Evolutionary conservation across 805 yeast species (phyloP), one percentile per base, ranked within the genome.

Genomic region (Pichia membranifaciens): DNA sequence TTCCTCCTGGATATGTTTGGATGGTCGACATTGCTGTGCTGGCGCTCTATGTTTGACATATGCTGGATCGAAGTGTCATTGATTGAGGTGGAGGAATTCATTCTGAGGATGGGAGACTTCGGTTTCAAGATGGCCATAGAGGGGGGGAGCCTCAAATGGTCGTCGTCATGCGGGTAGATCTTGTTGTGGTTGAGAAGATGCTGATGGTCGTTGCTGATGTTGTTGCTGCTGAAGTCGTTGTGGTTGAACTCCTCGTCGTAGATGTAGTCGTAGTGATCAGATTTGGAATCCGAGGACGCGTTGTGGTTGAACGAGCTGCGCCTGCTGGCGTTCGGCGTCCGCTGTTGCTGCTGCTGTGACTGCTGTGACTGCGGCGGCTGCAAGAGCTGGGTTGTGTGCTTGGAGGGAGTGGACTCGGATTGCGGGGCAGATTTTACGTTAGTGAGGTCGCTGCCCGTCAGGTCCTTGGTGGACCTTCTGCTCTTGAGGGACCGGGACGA

Each of bases 61-160:
- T 44, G 55, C 20, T 45, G 50, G 36, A 51, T 51, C 16, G 52
- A 53, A 38, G 40, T 45, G 39, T 54, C 56, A 28, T 50, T 51
- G 12, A 59, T 49, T 33, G 64, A 61, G 21, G 65, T 53, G 5
- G 67, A 53, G 5, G 67, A 60, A 33, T 64, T 61, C 53, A 61
- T 53, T 43, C 65, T 56, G 16, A 64, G 48, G 33, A 64, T 64
- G 7, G 68, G 68, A 3, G 67, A 57, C 48, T 59, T 64, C 0
- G 68, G 67, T 18, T 61, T 59, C 51, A 64, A 50, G 25, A 57
- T 51, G 5, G 58, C 60, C 68, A 64, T 64, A 25, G 67, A 64
- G 12, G 68, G 67, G 5, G 67, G 68, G 28, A 64, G 35, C 36
- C 58, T 58, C 6, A 48, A 32, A 40, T 53, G 44, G 10, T 45